Conservation (phyloP, 768 basidiomycete species). For the Hebeloma cylindrosporum region DNA sequence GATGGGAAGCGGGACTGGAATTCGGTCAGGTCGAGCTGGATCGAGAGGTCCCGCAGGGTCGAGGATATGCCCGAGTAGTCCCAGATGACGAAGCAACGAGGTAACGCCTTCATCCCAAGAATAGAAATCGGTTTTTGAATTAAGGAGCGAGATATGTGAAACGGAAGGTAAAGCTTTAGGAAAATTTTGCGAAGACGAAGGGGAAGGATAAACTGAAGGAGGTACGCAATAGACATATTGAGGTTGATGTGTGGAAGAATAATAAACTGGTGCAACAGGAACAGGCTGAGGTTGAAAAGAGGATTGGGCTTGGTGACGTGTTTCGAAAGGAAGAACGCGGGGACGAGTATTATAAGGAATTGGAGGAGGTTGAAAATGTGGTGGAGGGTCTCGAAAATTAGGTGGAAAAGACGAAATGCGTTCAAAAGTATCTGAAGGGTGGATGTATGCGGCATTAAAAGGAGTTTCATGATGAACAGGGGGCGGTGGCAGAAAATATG, state of each 20-base stretch:
- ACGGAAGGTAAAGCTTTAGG: conserved; percentile 5
- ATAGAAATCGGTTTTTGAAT: conserved; percentile 1
- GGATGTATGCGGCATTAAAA: not conserved
- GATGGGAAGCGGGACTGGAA: not conserved
- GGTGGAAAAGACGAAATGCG: conserved; percentile 1
- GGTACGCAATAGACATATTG: conserved; percentile 6
- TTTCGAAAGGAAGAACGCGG: not conserved
- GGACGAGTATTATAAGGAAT: not conserved
- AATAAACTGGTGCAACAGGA: not conserved
- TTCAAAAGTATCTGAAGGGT: conserved; percentile 1
- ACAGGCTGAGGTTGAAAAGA: not conserved
- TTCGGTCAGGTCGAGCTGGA: not conserved
- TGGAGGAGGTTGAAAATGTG: conserved; percentile 2
- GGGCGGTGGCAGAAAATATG: not conserved
- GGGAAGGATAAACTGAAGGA: not conserved
- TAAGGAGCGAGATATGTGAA: conserved; percentile 1
- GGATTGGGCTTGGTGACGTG: no score
- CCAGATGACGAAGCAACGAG: not conserved
- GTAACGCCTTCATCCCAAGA: conserved; percentile 2
- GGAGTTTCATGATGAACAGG: not conserved
- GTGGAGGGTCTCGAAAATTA: not conserved
- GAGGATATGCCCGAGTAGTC: not conserved
- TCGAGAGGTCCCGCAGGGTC: conserved; percentile 2
- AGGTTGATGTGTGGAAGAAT: not conserved
- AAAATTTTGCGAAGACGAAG: no score